Evolutionary conservation across 495 filamentous ascomycete species (phyloP).

Genomic region (Clohesyomyces aquaticus): DNA sequence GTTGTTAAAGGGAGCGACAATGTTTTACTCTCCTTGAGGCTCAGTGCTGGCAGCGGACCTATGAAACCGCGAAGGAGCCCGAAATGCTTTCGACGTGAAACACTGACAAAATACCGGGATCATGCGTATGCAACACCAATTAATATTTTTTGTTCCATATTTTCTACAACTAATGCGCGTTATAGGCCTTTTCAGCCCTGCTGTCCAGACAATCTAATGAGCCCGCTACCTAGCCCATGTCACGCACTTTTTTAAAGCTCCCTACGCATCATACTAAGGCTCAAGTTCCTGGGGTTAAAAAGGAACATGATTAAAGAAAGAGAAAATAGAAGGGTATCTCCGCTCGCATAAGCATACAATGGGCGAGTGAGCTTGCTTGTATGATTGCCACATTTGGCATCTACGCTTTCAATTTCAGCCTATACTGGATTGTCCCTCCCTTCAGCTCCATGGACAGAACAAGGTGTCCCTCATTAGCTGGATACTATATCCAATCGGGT

Average conservation of each 20-base stretch:
- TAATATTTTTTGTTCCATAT: conserved; percentile 29
- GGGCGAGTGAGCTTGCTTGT: conserved; percentile 37
- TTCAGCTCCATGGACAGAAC: conserved; percentile 5
- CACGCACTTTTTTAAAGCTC: background rate
- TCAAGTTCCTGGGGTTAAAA: conserved; percentile 13
- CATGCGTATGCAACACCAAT: conserved; percentile 30
- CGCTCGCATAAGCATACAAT: conserved; percentile 37
- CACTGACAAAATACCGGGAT: conserved; percentile 1
- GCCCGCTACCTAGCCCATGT: conserved; percentile 14
- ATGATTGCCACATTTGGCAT: conserved; percentile 13
- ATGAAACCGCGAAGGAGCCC: conserved; percentile 16
- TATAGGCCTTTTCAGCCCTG: conserved; percentile 35
- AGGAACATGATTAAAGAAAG: conserved; percentile 16
- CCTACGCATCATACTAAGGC: conserved; percentile 22
- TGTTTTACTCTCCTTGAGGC: conserved; percentile 28
- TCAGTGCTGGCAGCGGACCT: conserved; percentile 10
- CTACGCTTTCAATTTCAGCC: conserved; percentile 34
- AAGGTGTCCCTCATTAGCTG: conserved; percentile 35
- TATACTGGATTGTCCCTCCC: conserved; percentile 12
- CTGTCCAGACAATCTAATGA: conserved; percentile 38
- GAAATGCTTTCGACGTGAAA: conserved; percentile 23
- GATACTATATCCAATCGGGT: conserved; percentile 33
- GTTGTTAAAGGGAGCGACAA: conserved; percentile 1
- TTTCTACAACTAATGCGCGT: conserved; percentile 41
- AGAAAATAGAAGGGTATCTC: conserved; percentile 40